Percentiles rank a stretch among this genome's conserved stretches.
phyloP scores from a whole-genome alignment of 352 stramenopile species.

The Elongisporangium senticosum region DNA sequence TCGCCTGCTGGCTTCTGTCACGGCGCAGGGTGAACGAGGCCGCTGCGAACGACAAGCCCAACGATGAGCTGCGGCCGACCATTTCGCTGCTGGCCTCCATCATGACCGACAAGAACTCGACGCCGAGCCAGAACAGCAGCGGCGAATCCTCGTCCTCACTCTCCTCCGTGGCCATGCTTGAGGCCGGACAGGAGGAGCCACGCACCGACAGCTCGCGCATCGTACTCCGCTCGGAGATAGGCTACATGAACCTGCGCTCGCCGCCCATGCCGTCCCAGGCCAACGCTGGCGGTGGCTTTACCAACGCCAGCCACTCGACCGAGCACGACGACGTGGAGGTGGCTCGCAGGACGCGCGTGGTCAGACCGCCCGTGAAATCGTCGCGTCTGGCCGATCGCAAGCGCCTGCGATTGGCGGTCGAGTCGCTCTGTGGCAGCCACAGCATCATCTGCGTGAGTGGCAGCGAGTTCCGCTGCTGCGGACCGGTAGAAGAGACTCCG shows the following conservation, averaged over 20 bases:
- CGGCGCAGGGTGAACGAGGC: background rate
- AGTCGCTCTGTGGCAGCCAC: constrained; percentile 11
- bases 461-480: constrained; percentile 19
- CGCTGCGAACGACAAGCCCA: background rate
- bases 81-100: background rate
- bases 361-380: background rate
- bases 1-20: constrained; percentile 10
- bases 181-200: background rate
- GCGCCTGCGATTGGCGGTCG: constrained; percentile 12
- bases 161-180: background rate
- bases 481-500: constrained; percentile 32
- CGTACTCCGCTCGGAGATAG: background rate
- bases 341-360: background rate
- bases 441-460: constrained; percentile 23
- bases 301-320: background rate
- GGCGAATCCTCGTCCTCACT: background rate
- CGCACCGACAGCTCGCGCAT: background rate
- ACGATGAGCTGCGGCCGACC: background rate
- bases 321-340: background rate
- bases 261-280: background rate
- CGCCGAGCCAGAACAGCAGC: background rate
- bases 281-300: background rate
- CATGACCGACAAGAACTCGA: background rate
- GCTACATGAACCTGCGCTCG: background rate
- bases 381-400: constrained; percentile 13